Conservation (phyloP, 2,329 filamentous ascomycete species). For the Apiospora koreana region DNA sequence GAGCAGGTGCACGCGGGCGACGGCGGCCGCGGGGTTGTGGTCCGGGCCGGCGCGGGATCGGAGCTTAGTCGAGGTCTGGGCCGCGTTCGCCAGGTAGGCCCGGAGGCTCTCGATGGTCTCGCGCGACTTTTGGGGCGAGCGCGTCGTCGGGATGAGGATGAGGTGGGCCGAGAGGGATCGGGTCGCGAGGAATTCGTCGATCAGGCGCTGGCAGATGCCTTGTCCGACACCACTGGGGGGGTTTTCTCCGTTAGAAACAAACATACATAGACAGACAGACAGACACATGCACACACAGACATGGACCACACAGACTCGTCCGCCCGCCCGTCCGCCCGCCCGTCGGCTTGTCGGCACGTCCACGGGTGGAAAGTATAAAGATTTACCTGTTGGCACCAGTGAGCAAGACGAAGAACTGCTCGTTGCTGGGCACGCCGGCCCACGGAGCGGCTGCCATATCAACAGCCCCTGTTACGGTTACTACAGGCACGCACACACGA, state of each 20-base stretch:
- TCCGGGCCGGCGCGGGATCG: conserved; percentile 37
- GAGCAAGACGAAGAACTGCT: conserved; percentile 33
- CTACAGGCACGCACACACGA: background rate
- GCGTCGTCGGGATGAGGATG: conserved; percentile 81
- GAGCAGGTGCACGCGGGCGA: conserved; percentile 57
- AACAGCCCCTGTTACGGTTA: background rate
- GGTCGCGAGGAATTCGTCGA: conserved; percentile 82
- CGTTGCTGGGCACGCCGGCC: conserved; percentile 31
- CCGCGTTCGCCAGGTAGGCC: conserved; percentile 57
- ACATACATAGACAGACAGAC: background rate
- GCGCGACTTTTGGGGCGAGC: conserved; percentile 70
- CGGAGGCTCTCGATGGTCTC: conserved; percentile 69
- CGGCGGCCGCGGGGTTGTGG: conserved; percentile 44
- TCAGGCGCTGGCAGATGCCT: conserved; percentile 78
- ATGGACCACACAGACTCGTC: no score
- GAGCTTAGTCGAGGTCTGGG: conserved; percentile 40
- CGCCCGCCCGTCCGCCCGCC: no score
- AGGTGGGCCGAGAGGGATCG: conserved; percentile 69
- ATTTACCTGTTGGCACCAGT: conserved; percentile 36
- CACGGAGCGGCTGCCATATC: conserved; percentile 31
- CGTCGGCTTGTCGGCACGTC: background rate
- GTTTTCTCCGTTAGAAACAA: conserved; percentile 7
- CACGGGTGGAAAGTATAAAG: conserved; percentile 12
- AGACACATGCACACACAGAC: conserved; percentile 6
- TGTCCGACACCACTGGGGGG: conserved; percentile 84